Conservation (phyloP, 2,329 filamentous ascomycete species). For the Coniella lustricola region DNA sequence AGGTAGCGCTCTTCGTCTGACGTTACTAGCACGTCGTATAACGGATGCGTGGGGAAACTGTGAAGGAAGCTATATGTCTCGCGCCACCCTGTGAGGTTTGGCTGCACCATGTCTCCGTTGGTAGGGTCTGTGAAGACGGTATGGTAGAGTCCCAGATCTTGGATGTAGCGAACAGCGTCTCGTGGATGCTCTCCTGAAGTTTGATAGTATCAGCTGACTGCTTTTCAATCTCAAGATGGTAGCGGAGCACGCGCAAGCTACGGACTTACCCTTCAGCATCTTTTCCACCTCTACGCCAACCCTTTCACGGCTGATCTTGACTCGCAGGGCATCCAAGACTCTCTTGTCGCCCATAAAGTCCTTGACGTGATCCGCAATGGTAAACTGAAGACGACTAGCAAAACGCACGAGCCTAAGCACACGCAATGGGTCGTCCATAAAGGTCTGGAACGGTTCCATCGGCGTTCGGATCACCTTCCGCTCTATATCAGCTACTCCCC, state of each 20-base stretch:
- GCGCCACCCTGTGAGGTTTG: conserved; percentile 54
- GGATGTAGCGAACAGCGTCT: conserved; percentile 56
- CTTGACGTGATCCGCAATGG: conserved; percentile 64
- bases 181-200: conserved; percentile 49
- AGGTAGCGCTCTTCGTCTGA: conserved; percentile 61
- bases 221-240: too few species aligned
- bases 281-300: conserved; percentile 85
- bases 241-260: background rate
- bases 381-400: conserved; percentile 74
- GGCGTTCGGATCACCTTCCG: conserved; percentile 73
- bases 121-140: conserved; percentile 68
- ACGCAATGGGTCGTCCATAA: conserved; percentile 86
- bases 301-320: conserved; percentile 89
- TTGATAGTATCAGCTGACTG: background rate
- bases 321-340: conserved; percentile 71
- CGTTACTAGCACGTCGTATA: conserved; percentile 50
- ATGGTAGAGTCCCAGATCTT: conserved; percentile 60
- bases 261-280: conserved; percentile 64
- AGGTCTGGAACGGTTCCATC: conserved; percentile 81
- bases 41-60: conserved; percentile 23
- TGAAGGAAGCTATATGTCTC: conserved; percentile 58
- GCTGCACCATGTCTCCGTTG: conserved; percentile 41
- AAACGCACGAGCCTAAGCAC: conserved; percentile 85
- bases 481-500: conserved; percentile 69
- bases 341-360: conserved; percentile 67